Conservation (phyloP, 768 basidiomycete genomes). For the Pleurotus platypus region DNA sequence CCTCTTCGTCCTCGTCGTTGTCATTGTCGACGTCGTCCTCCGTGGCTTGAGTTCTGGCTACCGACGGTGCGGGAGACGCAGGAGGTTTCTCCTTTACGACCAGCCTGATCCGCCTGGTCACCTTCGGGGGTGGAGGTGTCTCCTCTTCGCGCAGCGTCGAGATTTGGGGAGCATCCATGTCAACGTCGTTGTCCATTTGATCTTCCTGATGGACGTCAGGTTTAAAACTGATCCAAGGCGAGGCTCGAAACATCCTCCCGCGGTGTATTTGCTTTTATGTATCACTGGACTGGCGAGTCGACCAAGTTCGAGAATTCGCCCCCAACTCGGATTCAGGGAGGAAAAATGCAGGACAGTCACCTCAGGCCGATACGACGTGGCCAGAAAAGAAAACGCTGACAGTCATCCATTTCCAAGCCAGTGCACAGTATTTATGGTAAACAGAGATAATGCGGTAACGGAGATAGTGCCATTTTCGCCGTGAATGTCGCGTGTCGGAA, state of each 20-base stretch:
- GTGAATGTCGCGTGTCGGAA: neutral
- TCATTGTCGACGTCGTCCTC: conserved; percentile 53
- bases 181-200: conserved; percentile 43
- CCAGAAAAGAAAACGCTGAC: neutral
- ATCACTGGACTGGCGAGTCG: neutral
- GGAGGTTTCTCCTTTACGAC: conserved; percentile 31
- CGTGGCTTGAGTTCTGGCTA: neutral
- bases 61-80: conserved; percentile 13
- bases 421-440: conserved; percentile 1
- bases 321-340: neutral
- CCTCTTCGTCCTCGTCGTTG: conserved; percentile 71
- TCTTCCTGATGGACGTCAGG: conserved; percentile 26
- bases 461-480: conserved; percentile 3
- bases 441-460: neutral
- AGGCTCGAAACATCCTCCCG: conserved; percentile 49
- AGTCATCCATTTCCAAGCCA: neutral
- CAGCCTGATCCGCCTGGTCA: conserved; percentile 48
- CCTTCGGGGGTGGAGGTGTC: conserved; percentile 57
- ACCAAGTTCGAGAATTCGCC: neutral
- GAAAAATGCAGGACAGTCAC: neutral
- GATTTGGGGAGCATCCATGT: conserved; percentile 82
- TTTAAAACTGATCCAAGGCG: conserved; percentile 60
- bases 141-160: conserved; percentile 74
- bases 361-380: neutral
- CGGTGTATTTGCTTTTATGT: conserved; percentile 6